Evolutionary conservation across 2,329 filamentous ascomycete species (phyloP).

Genomic region (Albifimbria verrucaria): DNA sequence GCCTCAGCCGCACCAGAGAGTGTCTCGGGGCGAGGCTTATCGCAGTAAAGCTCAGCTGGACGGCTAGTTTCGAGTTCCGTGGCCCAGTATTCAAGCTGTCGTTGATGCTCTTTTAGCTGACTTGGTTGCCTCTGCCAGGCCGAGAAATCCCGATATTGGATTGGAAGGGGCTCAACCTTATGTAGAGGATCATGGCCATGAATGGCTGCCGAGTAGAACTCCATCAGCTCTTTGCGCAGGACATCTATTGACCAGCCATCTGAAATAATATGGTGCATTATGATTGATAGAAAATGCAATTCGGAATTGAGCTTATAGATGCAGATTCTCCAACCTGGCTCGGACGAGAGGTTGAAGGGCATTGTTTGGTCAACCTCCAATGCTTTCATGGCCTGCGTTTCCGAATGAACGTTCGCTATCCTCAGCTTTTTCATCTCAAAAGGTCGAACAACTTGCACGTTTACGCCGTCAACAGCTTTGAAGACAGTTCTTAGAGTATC

Average conservation of each 20-base stretch:
- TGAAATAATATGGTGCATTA: slow-evolving; percentile 13
- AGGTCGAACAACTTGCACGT: slow-evolving; percentile 4
- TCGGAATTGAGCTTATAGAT: no score
- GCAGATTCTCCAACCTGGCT: no score
- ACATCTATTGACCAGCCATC: slow-evolving; percentile 15
- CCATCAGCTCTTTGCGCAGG: slow-evolving; percentile 7
- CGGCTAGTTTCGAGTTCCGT: slow-evolving; percentile 7
- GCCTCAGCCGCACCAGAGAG: slow-evolving; percentile 1
- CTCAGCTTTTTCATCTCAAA: background rate
- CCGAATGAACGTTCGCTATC: slow-evolving; percentile 1
- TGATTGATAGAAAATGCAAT: slow-evolving; percentile 10
- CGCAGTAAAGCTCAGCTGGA: slow-evolving; percentile 7
- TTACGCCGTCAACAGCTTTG: background rate
- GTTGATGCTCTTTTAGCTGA: slow-evolving; percentile 5
- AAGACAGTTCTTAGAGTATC: slow-evolving; percentile 11
- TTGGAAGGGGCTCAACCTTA: slow-evolving; percentile 9
- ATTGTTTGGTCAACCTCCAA: no score
- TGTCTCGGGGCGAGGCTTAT: background rate
- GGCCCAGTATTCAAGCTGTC: slow-evolving; percentile 15
- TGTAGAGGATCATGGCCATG: slow-evolving; percentile 7
- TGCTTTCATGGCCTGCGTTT: no score
- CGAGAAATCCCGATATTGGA: slow-evolving; percentile 18
- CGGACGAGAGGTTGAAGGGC: no score
- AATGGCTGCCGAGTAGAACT: slow-evolving; percentile 1
- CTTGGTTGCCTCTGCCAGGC: slow-evolving; percentile 13